Evolutionary conservation across 495 filamentous ascomycete species (phyloP).

Genomic region (Penicillium salamii): DNA sequence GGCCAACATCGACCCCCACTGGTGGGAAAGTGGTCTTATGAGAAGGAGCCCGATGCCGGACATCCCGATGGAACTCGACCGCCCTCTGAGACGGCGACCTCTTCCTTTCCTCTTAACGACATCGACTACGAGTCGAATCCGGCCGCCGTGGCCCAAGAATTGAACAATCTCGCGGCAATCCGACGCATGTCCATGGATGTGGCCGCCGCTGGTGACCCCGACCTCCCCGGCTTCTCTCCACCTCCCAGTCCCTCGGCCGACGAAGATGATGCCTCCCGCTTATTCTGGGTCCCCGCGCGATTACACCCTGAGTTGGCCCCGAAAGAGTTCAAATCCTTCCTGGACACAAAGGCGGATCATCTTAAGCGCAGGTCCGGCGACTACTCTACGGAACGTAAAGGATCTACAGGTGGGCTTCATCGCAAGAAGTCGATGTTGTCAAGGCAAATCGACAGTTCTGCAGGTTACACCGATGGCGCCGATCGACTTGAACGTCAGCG

Average conservation of each 20-base stretch:
- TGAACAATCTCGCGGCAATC: constrained; percentile 92
- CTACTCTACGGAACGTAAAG: constrained; percentile 54
- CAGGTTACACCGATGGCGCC: constrained; percentile 82
- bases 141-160: constrained; percentile 88
- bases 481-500: constrained; percentile 76
- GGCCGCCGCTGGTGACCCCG: constrained; percentile 82
- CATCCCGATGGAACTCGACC: constrained; percentile 60
- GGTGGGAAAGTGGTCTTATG: constrained; percentile 44
- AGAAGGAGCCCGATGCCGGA: constrained; percentile 48
- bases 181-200: constrained; percentile 99
- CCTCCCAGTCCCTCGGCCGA: constrained; percentile 70
- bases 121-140: constrained; percentile 91
- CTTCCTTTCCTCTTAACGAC: constrained; percentile 82
- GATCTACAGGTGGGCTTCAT: constrained; percentile 61
- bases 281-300: constrained; percentile 95
- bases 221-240: constrained; percentile 81
- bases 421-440: constrained; percentile 97
- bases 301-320: constrained; percentile 94
- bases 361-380: constrained; percentile 84
- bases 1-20: constrained; percentile 40
- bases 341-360: constrained; percentile 86
- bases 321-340: constrained; percentile 93
- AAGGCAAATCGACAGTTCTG: constrained; percentile 75
- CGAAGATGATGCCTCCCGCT: constrained; percentile 81
- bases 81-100: constrained; percentile 64